A percentile compares a stretch with the other conserved stretches of the same genome.
These are phyloP conservation scores for Melanomma pulvis-pyrius DNA, from an alignment of 495 filamentous ascomycete genomes.

Conservation along the genomic window DNA sequence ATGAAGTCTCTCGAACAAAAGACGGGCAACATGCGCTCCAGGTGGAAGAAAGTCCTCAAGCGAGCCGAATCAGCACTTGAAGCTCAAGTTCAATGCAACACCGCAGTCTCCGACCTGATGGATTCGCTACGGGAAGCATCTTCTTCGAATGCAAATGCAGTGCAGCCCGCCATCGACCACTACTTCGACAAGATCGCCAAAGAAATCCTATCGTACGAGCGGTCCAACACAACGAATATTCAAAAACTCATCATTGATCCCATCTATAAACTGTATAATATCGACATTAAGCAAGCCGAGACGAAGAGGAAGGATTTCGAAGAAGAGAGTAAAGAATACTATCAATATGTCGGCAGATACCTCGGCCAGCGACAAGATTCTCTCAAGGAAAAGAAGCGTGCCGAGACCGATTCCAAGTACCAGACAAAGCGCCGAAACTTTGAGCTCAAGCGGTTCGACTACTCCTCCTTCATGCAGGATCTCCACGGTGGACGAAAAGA, in stretches of 20 bases:
- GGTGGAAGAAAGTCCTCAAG: constrained; percentile 95
- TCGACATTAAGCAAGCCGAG: constrained; percentile 98
- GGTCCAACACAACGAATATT: constrained; percentile 77
- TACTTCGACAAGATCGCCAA: constrained; percentile 97
- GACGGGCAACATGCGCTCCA: constrained; percentile 86
- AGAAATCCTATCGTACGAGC: constrained; percentile 86
- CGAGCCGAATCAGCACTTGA: constrained; percentile 83
- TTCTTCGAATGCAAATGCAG: constrained; percentile 88
- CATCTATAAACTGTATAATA: constrained; percentile 83
- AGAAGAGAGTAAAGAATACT: constrained; percentile 97
- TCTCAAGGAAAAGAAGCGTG: constrained; percentile 93
- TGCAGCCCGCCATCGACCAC: constrained; percentile 93
- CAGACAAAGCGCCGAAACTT: constrained; percentile 91
- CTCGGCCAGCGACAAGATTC: constrained; percentile 94
- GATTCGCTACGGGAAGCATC: constrained; percentile 87
- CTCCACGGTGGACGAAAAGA: constrained; percentile 96
- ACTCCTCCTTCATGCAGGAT: constrained; percentile 99
- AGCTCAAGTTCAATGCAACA: constrained; percentile 81
- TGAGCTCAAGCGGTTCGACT: constrained; percentile 96
- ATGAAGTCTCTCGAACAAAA: constrained; percentile 97
- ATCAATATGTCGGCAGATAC: constrained; percentile 90
- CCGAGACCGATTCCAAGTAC: constrained; percentile 94
- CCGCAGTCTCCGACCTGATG: constrained; percentile 78
- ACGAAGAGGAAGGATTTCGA: constrained; percentile 97
- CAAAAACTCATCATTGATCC: constrained; percentile 95